These are phyloP conservation scores for Bullera alba DNA, from an alignment of 768 basidiomycete genomes.

Conservation along the genomic window DNA sequence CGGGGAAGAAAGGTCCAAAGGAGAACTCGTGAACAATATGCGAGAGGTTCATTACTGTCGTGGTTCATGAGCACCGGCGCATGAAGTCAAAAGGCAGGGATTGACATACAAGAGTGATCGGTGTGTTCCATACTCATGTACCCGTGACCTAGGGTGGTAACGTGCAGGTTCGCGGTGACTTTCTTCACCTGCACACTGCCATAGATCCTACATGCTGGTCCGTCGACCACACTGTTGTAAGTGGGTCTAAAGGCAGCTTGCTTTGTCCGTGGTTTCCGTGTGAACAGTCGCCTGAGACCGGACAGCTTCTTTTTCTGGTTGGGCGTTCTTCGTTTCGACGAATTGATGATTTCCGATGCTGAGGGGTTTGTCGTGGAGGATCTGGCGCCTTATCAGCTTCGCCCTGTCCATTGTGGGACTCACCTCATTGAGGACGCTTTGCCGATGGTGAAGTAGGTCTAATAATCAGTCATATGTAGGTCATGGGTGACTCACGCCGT, in stretches of 20 bases:
- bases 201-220: constrained; percentile 74
- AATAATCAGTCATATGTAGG: not conserved
- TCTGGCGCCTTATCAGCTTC: no score
- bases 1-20: constrained; percentile 91
- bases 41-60: constrained; percentile 84
- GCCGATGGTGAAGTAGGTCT: constrained; percentile 70
- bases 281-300: constrained; percentile 31
- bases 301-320: constrained; percentile 25
- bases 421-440: constrained; percentile 69
- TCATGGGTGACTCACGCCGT: constrained; percentile 58
- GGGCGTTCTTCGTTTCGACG: constrained; percentile 22
- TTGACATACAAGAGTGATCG: constrained; percentile 66
- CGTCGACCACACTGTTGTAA: constrained; percentile 60
- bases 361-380: constrained; percentile 25
- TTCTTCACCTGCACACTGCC: constrained; percentile 78
- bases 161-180: constrained; percentile 88
- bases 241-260: constrained; percentile 60
- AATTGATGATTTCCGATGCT: constrained; percentile 33
- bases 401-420: no score
- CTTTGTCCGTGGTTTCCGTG: constrained; percentile 10
- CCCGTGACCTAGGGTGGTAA: constrained; percentile 91
- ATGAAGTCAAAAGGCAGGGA: not conserved
- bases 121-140: constrained; percentile 82
- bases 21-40: constrained; percentile 96
- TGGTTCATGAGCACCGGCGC: not conserved